Percentiles rank a stretch among this genome's conserved stretches.
Evolutionary conservation across 306 rosid species (phyloP).

Genomic region (Quercus dentata): DNA sequence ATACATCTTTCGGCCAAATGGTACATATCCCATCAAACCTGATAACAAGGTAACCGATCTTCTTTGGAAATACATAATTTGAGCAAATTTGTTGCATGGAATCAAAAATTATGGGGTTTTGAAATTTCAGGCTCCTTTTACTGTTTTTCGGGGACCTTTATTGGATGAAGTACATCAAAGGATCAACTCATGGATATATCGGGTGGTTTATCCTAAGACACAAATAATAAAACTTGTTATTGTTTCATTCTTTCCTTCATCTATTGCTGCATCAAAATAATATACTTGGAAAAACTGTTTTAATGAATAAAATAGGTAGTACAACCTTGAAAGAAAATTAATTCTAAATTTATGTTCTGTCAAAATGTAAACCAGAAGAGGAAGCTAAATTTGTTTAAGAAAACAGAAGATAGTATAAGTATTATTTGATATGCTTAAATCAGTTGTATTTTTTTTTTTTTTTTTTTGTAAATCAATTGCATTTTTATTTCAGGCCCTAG

Average conservation of each 20-base stretch:
- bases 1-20: constrained; percentile 55
- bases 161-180: constrained; percentile 54
- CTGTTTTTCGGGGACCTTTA: constrained; percentile 46
- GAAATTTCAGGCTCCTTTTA: constrained; percentile 37
- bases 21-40: constrained; percentile 37
- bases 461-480: no score
- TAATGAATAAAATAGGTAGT: neutral
- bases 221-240: neutral
- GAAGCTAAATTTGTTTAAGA: no score
- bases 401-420: no score
- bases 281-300: neutral
- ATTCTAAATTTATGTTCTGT: no score
- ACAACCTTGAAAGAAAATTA: neutral
- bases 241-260: constrained; percentile 12
- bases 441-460: no score
- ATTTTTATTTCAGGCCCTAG: no score
- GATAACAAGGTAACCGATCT: constrained; percentile 28
- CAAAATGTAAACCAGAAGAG: no score
- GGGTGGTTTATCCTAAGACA: constrained; percentile 17
- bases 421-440: no score
- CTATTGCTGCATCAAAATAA: neutral
- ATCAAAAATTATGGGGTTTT: neutral
- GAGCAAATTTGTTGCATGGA: no score
- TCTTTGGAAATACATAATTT: no score
- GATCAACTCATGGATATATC: constrained; percentile 51